A percentile compares a stretch with the other conserved stretches of the same genome.
phyloP scores from a whole-genome alignment of 345 rosid genomes.

The Isatis tinctoria region DNA sequence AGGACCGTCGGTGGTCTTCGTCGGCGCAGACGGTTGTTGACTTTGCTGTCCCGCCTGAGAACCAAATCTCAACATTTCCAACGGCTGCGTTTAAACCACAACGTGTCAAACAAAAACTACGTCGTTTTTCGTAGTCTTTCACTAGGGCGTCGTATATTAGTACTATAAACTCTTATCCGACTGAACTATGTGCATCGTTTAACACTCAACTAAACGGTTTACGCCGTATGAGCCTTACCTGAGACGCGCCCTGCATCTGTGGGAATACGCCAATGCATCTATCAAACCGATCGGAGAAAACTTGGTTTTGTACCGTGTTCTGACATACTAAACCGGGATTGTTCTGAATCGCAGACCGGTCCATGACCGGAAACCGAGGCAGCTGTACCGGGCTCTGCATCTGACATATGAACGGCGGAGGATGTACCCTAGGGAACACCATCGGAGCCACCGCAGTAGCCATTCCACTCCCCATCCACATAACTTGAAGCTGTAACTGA shows the following conservation, averaged over 20 bases:
- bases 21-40: conserved; percentile 34
- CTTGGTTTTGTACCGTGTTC: conserved; percentile 39
- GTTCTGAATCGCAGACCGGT: conserved; percentile 38
- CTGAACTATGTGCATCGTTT: not conserved
- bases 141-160: not conserved
- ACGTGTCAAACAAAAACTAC: not conserved
- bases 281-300: conserved; percentile 42
- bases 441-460: conserved; percentile 51
- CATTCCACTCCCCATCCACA: conserved; percentile 94
- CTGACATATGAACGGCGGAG: conserved; percentile 39
- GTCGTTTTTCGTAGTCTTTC: not conserved
- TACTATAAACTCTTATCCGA: no score
- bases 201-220: not conserved
- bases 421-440: conserved; percentile 83
- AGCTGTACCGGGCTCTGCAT: conserved; percentile 46
- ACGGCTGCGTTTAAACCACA: conserved; percentile 36
- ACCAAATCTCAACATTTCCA: conserved; percentile 47
- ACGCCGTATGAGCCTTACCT: conserved; percentile 33
- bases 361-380: conserved; percentile 39
- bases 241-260: conserved; percentile 44
- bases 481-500: conserved; percentile 88
- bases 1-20: conserved; percentile 32
- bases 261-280: conserved; percentile 46
- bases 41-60: conserved; percentile 35
- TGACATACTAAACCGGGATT: conserved; percentile 36